Evolutionary conservation across 495 filamentous ascomycete genomes (phyloP), one percentile per base, ranked within the genome.

Genomic region (Aspergillus indologenus): DNA sequence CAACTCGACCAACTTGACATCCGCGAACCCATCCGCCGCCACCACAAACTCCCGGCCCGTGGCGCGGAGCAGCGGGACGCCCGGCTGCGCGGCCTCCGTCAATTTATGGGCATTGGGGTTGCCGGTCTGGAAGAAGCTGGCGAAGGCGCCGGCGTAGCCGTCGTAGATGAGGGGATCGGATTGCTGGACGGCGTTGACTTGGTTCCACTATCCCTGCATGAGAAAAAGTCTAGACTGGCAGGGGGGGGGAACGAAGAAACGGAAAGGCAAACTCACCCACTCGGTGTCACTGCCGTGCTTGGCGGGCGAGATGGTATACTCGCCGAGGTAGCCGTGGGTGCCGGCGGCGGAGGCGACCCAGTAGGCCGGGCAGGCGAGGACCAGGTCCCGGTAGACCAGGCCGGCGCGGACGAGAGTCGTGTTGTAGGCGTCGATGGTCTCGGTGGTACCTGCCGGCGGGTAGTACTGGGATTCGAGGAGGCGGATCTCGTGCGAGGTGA

Each of bases 311-410:
- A 86, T 85, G 0, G 76, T 80, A 59, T 86, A 87, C 62, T 86
- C 82, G 7, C 79, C 82, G 23, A 85, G 56, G 66, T 81, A 85
- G 1, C 80, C 72, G 2, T 66, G 71, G 12, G 66, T 69, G 24
- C 64, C 61, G 8, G 79, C 80, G 5, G 72, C 73, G 9, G 66
- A 67, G 1, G 82, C 73, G 62, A 82, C 73, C 83, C 82, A 86
- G 58, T 79, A 83, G 3, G 76, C 77, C 1, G 84, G 83, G 64
- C 84, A 86, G 1, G 84, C 76, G 18, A 86, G 79, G n/a, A 84
- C 77, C 1, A 82, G 62, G 65, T 86, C 84, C 3, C 84, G 66
- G 56, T 82, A 86, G 0, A 87, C 67, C 34, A 86, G 60, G 0
- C 82, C 81, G 1, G 85, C 84, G 31, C 77, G 66, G 1, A 69